phyloP scores from a whole-genome alignment of 805 yeast species.

The Zygosaccharomyces bailii region DNA sequence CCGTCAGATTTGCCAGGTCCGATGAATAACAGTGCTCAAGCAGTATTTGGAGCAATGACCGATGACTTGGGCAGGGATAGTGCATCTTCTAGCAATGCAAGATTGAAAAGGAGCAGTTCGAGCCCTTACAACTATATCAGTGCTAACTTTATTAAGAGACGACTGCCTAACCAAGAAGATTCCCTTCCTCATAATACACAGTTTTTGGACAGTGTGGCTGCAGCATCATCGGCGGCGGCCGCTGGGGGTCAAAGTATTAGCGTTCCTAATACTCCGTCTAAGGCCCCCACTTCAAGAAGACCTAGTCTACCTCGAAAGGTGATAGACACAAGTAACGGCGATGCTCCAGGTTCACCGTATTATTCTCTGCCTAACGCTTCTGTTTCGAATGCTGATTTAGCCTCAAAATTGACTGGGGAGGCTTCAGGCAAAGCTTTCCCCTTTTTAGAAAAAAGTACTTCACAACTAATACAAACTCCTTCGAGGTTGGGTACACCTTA shows the following conservation, averaged over 20 bases:
- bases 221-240: conserved; percentile 1
- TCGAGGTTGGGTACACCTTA: conserved; percentile 3
- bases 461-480: conserved; percentile 2
- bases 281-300: conserved; percentile 12
- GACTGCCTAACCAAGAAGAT: conserved; percentile 19
- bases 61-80: background rate
- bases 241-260: conserved; percentile 10
- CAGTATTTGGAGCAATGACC: conserved; percentile 5
- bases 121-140: conserved; percentile 20
- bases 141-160: conserved; percentile 21
- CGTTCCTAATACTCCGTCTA: conserved; percentile 14
- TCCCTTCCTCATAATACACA: conserved; percentile 1
- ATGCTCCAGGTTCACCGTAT: conserved; percentile 18
- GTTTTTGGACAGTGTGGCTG: conserved; percentile 8
- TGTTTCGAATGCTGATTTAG: conserved; percentile 10
- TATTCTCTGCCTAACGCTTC: conserved; percentile 15
- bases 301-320: conserved; percentile 11
- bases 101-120: conserved; percentile 29
- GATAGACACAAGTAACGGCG: conserved; percentile 10
- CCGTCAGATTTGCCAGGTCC: conserved; percentile 1
- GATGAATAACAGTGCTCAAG: conserved; percentile 1
- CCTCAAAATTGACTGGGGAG: conserved; percentile 3
- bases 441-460: conserved; percentile 1
- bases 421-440: background rate
- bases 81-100: conserved; percentile 9